Percentiles rank a stretch among this genome's conserved stretches.
phyloP scores from a whole-genome alignment of 2,329 filamentous ascomycete species.

The Fusarium sp. region DNA sequence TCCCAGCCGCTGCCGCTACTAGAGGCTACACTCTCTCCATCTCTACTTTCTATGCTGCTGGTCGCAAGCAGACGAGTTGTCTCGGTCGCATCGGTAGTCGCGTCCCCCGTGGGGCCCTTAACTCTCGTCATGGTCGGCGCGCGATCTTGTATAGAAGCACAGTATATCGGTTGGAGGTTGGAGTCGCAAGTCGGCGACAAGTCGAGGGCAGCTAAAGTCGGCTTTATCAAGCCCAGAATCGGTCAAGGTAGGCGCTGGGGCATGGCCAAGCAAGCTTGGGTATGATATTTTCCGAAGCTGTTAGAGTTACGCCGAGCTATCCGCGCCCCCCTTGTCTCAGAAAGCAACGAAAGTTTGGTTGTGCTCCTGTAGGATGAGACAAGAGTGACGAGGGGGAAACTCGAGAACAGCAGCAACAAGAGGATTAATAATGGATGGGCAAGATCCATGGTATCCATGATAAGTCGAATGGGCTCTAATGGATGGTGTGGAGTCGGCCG shows the following conservation, averaged over 20 bases:
- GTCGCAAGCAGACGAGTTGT: constrained; percentile 55
- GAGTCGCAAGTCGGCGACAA: neutral
- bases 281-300: neutral
- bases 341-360: constrained; percentile 15
- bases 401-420: constrained; percentile 1
- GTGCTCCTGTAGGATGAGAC: constrained; percentile 34
- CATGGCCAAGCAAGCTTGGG: constrained; percentile 25
- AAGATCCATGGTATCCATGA: constrained; percentile 32
- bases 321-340: constrained; percentile 25
- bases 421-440: constrained; percentile 39
- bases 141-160: neutral
- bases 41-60: constrained; percentile 32
- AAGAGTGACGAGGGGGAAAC: constrained; percentile 37
- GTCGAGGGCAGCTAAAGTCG: constrained; percentile 23
- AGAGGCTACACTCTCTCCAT: constrained; percentile 23
- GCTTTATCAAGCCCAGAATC: constrained; percentile 22
- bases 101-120: constrained; percentile 9
- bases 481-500: constrained; percentile 36
- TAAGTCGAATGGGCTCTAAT: constrained; percentile 39
- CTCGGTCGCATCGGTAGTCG: constrained; percentile 47
- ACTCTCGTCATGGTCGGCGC: constrained; percentile 22
- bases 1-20: constrained; percentile 55
- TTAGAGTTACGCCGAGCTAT: neutral
- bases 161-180: constrained; percentile 1
- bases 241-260: constrained; percentile 22